A percentile compares a stretch with the other conserved stretches of the same genome.
Evolutionary conservation across 768 basidiomycete genomes (phyloP).

Genomic region (Hortiboletus campestris): DNA sequence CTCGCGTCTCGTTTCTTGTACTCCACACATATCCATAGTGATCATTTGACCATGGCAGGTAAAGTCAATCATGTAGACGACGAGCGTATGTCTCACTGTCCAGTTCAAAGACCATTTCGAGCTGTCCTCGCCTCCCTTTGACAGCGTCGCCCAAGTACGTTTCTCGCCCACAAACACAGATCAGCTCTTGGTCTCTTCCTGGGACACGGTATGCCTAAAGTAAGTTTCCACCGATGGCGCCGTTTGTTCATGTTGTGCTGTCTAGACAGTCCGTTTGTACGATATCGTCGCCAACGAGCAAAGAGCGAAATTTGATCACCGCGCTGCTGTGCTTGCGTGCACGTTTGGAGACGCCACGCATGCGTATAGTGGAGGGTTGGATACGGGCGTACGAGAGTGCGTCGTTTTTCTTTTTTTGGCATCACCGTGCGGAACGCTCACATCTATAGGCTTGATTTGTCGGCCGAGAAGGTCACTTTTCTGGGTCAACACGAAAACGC

Average conservation of each 20-base stretch:
- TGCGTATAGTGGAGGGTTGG: conserved; percentile 85
- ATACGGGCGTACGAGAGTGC: conserved; percentile 79
- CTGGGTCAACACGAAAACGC: conserved; percentile 82
- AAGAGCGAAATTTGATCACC: conserved; percentile 82
- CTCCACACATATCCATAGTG: not conserved
- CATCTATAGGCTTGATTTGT: conserved; percentile 59
- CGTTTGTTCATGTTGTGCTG: conserved; percentile 33
- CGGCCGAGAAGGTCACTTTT: conserved; percentile 65
- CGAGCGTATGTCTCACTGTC: not conserved
- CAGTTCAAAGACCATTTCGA: conserved; percentile 36
- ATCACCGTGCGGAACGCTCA: not conserved
- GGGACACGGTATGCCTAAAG: conserved; percentile 66
- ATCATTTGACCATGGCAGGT: conserved; percentile 16
- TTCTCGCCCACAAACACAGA: conserved; percentile 81
- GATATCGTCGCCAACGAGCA: conserved; percentile 56
- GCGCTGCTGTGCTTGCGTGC: conserved; percentile 85
- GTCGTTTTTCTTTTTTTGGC: not conserved
- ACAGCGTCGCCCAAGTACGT: conserved; percentile 76
- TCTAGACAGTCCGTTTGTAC: conserved; percentile 62
- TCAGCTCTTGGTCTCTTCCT: conserved; percentile 80
- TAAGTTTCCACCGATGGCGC: not conserved
- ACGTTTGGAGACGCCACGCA: conserved; percentile 64
- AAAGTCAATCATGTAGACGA: not conserved
- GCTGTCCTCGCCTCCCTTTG: conserved; percentile 71
- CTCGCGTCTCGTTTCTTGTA: not conserved